phyloP scores from a whole-genome alignment of 495 filamentous ascomycete genomes.

The Neurospora pannonica region DNA sequence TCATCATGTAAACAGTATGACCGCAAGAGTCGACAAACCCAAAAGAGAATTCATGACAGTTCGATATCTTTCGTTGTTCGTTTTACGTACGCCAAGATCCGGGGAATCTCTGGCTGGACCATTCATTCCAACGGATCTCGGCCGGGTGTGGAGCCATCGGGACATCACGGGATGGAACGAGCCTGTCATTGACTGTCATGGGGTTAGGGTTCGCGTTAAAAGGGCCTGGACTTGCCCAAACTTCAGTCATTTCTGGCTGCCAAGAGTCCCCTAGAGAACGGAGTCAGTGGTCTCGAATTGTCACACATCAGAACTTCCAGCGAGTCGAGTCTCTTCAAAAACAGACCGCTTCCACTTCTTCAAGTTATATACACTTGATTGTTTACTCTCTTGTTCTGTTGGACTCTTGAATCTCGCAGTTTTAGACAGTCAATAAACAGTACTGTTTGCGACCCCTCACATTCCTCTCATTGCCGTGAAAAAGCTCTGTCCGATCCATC shows the following conservation, averaged over 20 bases:
- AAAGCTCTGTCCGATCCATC: background rate
- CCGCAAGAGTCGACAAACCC: background rate
- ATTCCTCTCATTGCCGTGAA: background rate
- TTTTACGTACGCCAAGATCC: background rate
- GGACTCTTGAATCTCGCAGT: background rate
- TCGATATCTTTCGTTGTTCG: background rate
- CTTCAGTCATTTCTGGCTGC: background rate
- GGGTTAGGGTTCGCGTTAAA: background rate
- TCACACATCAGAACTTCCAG: background rate
- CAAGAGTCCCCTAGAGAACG: background rate
- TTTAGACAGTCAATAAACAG: background rate
- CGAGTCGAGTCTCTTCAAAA: background rate
- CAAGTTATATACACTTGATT: background rate
- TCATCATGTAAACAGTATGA: background rate
- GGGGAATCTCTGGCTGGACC: background rate
- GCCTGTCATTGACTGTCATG: background rate
- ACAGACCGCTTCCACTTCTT: background rate
- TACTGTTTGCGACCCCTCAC: background rate
- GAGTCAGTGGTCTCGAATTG: background rate
- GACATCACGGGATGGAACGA: background rate
- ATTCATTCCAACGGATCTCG: background rate
- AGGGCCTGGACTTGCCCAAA: background rate
- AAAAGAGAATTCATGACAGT: background rate
- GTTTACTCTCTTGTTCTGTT: background rate
- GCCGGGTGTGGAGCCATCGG: background rate